These are phyloP conservation scores for Penicillium bovifimosum DNA, from an alignment of 495 filamentous ascomycete species.

Conservation along the genomic window DNA sequence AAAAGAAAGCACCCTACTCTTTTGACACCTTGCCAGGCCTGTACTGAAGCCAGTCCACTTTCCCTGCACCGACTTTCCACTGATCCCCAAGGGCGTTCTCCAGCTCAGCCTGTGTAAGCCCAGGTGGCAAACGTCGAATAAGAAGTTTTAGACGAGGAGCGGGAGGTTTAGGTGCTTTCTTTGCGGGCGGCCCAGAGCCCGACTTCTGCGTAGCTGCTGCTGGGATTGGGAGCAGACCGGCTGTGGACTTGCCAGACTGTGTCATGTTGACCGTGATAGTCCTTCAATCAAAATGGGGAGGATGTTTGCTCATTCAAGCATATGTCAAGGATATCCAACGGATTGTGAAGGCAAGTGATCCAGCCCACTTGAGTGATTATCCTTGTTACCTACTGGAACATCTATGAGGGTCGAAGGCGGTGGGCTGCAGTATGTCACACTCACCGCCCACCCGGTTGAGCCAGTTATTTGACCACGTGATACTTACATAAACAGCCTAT, in stretches of 20 bases:
- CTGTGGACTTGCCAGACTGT: conserved; percentile 39
- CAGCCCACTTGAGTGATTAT: neutral
- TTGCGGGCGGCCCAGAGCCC: conserved; percentile 36
- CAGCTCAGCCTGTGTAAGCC: conserved; percentile 77
- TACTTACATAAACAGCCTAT: no score
- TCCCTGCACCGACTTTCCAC: conserved; percentile 73
- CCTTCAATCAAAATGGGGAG: no score
- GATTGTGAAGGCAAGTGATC: neutral
- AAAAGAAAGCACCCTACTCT: conserved; percentile 51
- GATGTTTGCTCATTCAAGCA: no score
- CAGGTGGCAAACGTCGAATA: conserved; percentile 80
- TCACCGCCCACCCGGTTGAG: neutral
- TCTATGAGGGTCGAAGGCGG: neutral
- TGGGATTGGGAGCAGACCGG: conserved; percentile 56
- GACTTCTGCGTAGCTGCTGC: conserved; percentile 55
- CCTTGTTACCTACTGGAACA: neutral
- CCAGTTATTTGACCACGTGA: no score
- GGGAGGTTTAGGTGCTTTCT: conserved; percentile 49
- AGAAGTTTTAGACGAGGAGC: conserved; percentile 73
- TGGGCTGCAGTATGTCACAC: neutral
- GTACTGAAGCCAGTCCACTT: conserved; percentile 77
- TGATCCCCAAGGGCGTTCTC: conserved; percentile 67
- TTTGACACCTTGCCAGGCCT: conserved; percentile 79
- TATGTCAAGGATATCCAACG: no score
- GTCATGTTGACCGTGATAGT: conserved; percentile 20